Evolutionary conservation across 768 basidiomycete genomes (phyloP), one percentile per base, ranked within the genome.

Genomic region (Cystobasidium ongulense): DNA sequence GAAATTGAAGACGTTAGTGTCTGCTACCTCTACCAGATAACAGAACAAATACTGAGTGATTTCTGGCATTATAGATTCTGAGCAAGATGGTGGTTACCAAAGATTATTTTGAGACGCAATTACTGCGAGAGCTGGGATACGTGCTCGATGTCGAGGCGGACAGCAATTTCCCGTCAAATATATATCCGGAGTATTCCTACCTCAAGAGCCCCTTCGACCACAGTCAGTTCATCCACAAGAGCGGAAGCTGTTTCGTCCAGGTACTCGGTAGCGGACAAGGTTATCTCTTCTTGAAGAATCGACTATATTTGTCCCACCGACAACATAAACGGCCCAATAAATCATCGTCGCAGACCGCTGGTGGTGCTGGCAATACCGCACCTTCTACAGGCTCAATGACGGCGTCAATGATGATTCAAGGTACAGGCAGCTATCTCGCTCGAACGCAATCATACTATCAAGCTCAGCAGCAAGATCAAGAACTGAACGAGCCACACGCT

Each of bases 161-260:
- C 74, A 23, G 61, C 25, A 75, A 75, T 38, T 78, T 79, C 63
- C 77, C 78, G 1, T 0, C 54, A 1, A n/a, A 41, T 11, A 59
- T 96, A 73, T 89, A 92, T 76, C 90, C 92, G 23, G 84, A 88
- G 27, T 98, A 97, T 82, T 90, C 90, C 10, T 98, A 97, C 80
- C 88, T 94, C 17, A 88, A 89, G 61, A 75, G 43, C 82, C 86
- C 50, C 84, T 88, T 2, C 90, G 87, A 83, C 84, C 85, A 92
- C 81, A 90, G 92, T 23, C 95, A 98, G 80, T 97, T 91, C 80
- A 89, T 96, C 35, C 95, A 96, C 79, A 87, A 88, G 62, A 87
- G 89, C 3, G 96, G 96, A 0, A 86, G 90, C 27, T 92, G 91
- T 10, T 92, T 97, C 79, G 87, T 92, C 10, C 92, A 96, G 80